Conservation (phyloP, 345 rosid species). For the Excoecaria agallocha region DNA sequence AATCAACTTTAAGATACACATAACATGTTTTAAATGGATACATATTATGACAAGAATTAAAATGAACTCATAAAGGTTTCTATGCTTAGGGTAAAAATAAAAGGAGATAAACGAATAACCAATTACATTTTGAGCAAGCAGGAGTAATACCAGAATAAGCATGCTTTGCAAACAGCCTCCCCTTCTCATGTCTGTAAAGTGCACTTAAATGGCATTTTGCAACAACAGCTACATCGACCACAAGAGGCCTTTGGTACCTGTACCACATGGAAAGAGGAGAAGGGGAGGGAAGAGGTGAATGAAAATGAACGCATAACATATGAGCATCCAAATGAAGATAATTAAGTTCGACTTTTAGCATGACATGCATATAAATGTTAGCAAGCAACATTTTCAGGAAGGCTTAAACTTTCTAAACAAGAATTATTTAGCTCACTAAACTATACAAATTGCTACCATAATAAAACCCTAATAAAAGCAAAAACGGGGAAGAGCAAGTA, state of each 20-base stretch:
- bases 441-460: neutral
- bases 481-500: neutral
- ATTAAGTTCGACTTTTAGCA: conserved; percentile 7
- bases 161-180: too few relatives aligned
- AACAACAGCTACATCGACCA: conserved; percentile 92
- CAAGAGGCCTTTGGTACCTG: conserved; percentile 96
- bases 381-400: neutral
- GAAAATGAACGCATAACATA: neutral
- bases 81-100: too few relatives aligned
- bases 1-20: too few relatives aligned
- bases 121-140: too few relatives aligned
- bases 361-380: neutral
- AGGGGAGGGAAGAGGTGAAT: neutral
- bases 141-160: too few relatives aligned
- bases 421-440: neutral
- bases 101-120: too few relatives aligned
- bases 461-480: neutral
- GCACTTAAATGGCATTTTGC: conserved; percentile 91
- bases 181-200: conserved; percentile 79
- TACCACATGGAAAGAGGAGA: neutral
- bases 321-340: neutral
- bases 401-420: neutral
- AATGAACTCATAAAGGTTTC: too few relatives aligned
- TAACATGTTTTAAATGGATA: too few relatives aligned
- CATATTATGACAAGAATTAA: too few relatives aligned